phyloP scores from a whole-genome alignment of 495 filamentous ascomycete species.

The Chaetomium cochliodes region DNA sequence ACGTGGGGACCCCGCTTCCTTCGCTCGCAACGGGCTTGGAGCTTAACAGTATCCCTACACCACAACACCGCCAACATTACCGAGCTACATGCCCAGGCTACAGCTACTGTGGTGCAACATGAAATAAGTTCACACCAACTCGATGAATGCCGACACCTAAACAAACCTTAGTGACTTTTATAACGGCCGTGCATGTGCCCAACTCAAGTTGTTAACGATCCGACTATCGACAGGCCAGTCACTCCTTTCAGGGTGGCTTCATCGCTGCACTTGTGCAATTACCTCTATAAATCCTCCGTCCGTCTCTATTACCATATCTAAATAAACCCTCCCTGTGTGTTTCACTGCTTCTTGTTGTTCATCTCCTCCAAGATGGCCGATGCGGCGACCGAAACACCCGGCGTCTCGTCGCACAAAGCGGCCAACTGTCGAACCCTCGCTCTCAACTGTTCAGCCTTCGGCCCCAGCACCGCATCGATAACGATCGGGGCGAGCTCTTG shows the following conservation, averaged over 20 bases:
- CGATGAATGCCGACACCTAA: too few relatives aligned
- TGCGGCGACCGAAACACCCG: conserved; percentile 5
- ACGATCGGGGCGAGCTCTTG: conserved; percentile 13
- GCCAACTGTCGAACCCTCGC: conserved; percentile 2
- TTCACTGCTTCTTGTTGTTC: background rate
- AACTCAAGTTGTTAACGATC: background rate
- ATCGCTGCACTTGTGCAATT: too few relatives aligned
- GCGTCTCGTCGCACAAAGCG: conserved; percentile 4
- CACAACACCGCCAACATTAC: background rate
- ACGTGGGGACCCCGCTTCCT: background rate
- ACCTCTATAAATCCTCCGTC: background rate
- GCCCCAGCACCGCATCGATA: conserved; percentile 10
- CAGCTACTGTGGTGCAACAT: too few relatives aligned
- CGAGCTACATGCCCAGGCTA: background rate
- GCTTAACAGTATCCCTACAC: too few relatives aligned
- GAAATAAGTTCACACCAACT: too few relatives aligned
- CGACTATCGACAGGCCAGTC: background rate
- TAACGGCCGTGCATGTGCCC: too few relatives aligned
- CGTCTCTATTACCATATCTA: background rate
- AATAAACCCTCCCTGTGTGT: background rate
- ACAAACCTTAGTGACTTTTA: too few relatives aligned
- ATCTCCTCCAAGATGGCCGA: background rate
- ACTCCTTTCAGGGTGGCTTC: too few relatives aligned
- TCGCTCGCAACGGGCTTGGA: background rate
- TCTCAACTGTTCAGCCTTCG: background rate